Percentiles rank a stretch among this genome's conserved stretches.
These are phyloP conservation scores for Aspergillus coremiiformis DNA, from an alignment of 495 filamentous ascomycete genomes.

Conservation along the genomic window DNA sequence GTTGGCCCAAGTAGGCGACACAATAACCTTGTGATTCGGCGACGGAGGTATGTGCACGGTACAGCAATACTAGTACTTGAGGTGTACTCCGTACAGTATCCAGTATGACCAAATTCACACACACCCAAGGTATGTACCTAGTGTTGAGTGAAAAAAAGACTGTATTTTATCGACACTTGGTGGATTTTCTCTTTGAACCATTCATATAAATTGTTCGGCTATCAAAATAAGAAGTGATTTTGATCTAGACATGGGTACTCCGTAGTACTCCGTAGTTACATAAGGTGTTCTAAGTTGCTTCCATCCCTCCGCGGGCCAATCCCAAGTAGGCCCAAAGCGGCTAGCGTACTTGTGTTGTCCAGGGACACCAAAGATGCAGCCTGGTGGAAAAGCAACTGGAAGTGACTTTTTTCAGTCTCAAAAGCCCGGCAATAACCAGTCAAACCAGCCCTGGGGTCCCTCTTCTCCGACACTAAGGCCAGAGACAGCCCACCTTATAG, in stretches of 20 bases:
- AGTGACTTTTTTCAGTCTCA: constrained; percentile 27
- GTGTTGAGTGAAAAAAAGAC: no score
- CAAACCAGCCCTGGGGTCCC: constrained; percentile 5
- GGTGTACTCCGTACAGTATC: no score
- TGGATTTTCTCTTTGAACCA: no score
- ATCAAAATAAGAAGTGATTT: no score
- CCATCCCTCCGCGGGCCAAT: neutral
- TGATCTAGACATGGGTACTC: no score
- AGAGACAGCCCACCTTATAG: constrained; percentile 17
- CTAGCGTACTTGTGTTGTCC: constrained; percentile 22
- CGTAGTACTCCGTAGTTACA: no score
- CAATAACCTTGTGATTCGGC: neutral
- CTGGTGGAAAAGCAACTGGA: constrained; percentile 19
- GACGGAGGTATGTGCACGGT: neutral
- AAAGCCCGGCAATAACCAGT: constrained; percentile 3
- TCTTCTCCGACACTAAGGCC: constrained; percentile 4
- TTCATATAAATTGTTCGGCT: no score
- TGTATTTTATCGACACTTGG: no score
- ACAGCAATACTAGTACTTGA: no score
- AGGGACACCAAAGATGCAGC: constrained; percentile 27
- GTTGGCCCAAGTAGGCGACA: neutral
- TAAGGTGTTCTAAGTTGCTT: no score
- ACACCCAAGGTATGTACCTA: neutral
- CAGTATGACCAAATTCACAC: neutral
- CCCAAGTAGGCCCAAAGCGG: constrained; percentile 19